Conservation (phyloP, 2,329 filamentous ascomycete species). For the Periconia macrospinosa region DNA sequence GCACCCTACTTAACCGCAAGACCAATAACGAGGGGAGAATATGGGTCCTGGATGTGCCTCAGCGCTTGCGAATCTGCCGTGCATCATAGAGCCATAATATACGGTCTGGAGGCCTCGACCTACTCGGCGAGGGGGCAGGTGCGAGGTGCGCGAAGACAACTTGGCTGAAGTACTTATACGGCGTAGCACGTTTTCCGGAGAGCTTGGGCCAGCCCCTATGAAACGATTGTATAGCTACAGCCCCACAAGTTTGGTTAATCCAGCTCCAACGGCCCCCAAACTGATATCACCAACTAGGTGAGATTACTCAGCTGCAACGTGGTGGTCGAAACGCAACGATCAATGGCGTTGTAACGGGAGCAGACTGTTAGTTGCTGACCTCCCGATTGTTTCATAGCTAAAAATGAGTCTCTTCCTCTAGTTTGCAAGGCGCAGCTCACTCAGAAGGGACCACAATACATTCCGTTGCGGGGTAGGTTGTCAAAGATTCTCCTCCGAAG, state of each 20-base stretch:
- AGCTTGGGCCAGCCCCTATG: not conserved
- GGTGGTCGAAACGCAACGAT: not conserved
- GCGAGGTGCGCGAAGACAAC: not conserved
- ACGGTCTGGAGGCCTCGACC: slow-evolving; percentile 1
- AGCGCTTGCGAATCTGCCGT: slow-evolving; percentile 21
- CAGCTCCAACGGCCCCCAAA: not conserved
- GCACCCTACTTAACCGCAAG: not conserved
- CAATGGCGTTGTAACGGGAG: not conserved
- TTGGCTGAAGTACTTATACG: not conserved
- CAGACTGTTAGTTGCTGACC: not conserved
- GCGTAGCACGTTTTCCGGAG: slow-evolving; percentile 4
- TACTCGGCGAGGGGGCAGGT: not conserved
- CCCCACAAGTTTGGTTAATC: not conserved
- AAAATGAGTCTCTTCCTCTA: not conserved
- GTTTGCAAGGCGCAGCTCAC: not conserved
- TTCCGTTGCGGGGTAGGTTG: not conserved
- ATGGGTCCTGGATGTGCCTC: slow-evolving; percentile 12
- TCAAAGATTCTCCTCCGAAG: too few relatives aligned
- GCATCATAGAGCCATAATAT: not conserved
- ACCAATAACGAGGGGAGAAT: not conserved
- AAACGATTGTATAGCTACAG: not conserved
- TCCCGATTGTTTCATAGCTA: not conserved
- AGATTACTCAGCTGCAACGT: not conserved
- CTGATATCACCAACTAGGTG: not conserved
- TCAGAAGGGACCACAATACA: not conserved